A percentile compares a stretch with the other conserved stretches of the same genome.
These are phyloP conservation scores for Aureobasidium sp. DNA, from an alignment of 2,329 filamentous ascomycete species.

Conservation along the genomic window DNA sequence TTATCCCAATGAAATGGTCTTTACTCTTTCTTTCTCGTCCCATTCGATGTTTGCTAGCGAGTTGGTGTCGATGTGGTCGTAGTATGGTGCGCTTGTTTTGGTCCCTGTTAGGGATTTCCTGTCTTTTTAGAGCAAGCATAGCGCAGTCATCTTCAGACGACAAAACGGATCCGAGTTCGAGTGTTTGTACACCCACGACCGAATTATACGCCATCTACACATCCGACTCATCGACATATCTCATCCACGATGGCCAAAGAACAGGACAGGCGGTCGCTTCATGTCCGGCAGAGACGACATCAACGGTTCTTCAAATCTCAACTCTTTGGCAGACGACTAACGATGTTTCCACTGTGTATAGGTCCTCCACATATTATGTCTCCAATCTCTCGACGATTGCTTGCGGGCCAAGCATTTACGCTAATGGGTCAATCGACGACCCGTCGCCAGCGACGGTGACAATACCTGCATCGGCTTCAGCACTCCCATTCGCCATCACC, in stretches of 20 bases:
- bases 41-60: not conserved
- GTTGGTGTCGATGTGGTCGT: not conserved
- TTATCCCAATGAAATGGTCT: not conserved
- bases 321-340: constrained; percentile 12
- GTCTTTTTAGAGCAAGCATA: not conserved
- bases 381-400: constrained; percentile 7
- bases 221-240: constrained; percentile 5
- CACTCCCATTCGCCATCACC: not conserved
- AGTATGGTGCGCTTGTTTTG: not conserved
- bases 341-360: constrained; percentile 12
- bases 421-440: not conserved
- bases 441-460: not conserved
- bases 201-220: constrained; percentile 7
- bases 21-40: not conserved
- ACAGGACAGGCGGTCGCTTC: not conserved
- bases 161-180: not conserved
- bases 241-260: not conserved
- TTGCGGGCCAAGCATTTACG: not conserved
- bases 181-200: not conserved
- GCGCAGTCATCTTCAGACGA: not conserved
- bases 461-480: not conserved
- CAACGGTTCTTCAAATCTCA: constrained; percentile 7
- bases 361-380: constrained; percentile 12
- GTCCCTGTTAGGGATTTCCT: not conserved
- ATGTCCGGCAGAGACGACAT: not conserved